Base-by-base conservation (phyloP, 768 basidiomycete genomes). In the Pleurotus citrinopileatus region DNA sequence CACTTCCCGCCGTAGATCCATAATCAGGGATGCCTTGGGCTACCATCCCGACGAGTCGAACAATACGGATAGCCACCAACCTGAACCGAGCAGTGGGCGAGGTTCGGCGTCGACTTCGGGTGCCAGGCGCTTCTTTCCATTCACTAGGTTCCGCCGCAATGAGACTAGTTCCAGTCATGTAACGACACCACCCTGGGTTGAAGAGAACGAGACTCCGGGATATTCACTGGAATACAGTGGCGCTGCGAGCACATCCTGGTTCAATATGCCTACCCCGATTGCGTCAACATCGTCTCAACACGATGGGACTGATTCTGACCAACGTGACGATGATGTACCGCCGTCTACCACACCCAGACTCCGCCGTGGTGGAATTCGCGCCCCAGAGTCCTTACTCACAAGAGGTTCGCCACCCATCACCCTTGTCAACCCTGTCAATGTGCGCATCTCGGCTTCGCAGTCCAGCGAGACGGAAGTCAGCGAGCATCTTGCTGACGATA, bases 311-410 rank as follows among this genome's bases (percentile, higher is more conserved):
- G 66, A 65, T 17, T 57, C 67, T 2, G 73, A 73, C 59, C 56
- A 62, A 28, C 70, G 62, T 53, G 73, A 75, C 7, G 72, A 73
- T 19, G 55, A 59, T 43, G 59, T 47, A n/a, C 62, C 53, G 17
- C 61, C 64, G 15, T 64, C 63, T 12, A 61, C 65, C 55, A 66
- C 61, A 5, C 83, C 86, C 3, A 78, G 84, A 37, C 68, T 88
- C 38, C 80, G 87, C 44, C 79, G 87, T 2, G 84, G 87, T n/a
- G 83, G 85, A 2, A 62, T 88, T 3, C 79, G 81, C 4, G 79
- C 86, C 3, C 83, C 85, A 0, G 87, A 89, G 60, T 78, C 81
- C 1, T 67, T 85, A 58, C 62, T 85, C 2, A 67, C 79, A 13
- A 75, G 78, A 26, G 73, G 76, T 58, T 66, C 69, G 13, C 79